Base-by-base conservation (phyloP, 345 rosid genomes). In the Rhizophora mangle region DNA sequence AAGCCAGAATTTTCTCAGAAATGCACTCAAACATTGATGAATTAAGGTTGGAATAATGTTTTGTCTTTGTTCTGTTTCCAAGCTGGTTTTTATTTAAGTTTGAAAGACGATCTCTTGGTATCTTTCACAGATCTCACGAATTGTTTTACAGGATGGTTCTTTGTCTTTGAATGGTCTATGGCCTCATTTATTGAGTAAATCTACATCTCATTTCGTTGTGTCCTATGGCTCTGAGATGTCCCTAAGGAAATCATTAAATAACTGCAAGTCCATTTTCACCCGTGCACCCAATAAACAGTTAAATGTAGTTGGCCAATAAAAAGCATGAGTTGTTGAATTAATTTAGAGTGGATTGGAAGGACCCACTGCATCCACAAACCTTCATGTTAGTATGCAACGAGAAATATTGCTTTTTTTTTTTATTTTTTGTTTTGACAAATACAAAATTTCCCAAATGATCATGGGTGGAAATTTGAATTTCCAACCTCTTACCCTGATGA, bases 211-310 rank as follows among this genome's bases (percentile, higher is more conserved):
- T 69, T 59, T 69, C 60, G 67, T 30, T 73, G 72, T 74, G 80
- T 72, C 83, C 56, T 64, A 26, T 72, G 78, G 64, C 60, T 71
- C 67, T 68, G 60, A 20, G 30, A 39, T 79, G 82, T 75, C 56
- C 79, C 83, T 77, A 36, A 68, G 65, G 69, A 75, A 68, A 68
- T 68, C 62, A 65, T 77, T 65, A 63, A 71, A 70, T 73, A 73
- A 36, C 54, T 67, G 65, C 22, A 55, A 65, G 63, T 62, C 63
- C 65, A 65, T 61, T 3, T 47, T 68, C 79, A 67, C 80, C 78
- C 56, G 67, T 76, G 69, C 76, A 43, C 76, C 74, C 74, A 37
- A 68, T n/a, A 20, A 68, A 74, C 78, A 65, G 72, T 43, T 78
- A 61, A 65, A 69, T 64, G 60, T 49, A 53, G 53, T 63, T 64